A percentile compares a stretch with the other conserved stretches of the same genome.
These are phyloP conservation scores for Pseudocohnilembus persalinus DNA, from an alignment of 169 alveolate species.

Conservation along the genomic window DNA sequence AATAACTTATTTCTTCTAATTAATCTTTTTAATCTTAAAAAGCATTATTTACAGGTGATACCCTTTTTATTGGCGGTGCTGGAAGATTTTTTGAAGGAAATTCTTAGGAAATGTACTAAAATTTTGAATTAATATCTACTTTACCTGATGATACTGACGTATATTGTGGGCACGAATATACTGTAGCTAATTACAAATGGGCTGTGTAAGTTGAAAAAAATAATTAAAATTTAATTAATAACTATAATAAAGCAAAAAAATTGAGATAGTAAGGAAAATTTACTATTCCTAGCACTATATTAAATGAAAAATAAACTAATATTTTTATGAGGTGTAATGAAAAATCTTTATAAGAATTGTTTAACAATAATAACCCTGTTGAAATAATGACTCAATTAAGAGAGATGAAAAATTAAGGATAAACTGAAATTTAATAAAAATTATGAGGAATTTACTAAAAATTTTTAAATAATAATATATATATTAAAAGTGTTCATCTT, in stretches of 20 bases:
- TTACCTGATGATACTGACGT: constrained; percentile 88
- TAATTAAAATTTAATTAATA: constrained; percentile 19
- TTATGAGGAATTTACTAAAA: no score
- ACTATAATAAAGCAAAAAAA: constrained; percentile 34
- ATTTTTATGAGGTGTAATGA: constrained; percentile 51
- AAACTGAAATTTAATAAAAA: not conserved
- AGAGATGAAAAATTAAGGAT: constrained; percentile 40
- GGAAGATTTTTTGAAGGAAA: constrained; percentile 96
- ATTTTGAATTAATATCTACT: constrained; percentile 56
- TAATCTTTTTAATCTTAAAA: constrained; percentile 4
- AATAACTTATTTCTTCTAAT: constrained; percentile 30
- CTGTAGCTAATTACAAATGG: constrained; percentile 81
- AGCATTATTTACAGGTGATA: constrained; percentile 87
- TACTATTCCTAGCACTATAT: constrained; percentile 68
- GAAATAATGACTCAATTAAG: constrained; percentile 48
- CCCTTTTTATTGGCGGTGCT: constrained; percentile 94
- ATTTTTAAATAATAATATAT: no score
- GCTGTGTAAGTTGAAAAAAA: constrained; percentile 31
- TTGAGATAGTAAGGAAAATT: constrained; percentile 30
- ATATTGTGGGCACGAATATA: constrained; percentile 96
- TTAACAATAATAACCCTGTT: constrained; percentile 43
- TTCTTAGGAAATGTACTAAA: constrained; percentile 82
- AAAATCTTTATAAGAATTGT: constrained; percentile 15
- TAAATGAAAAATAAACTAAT: constrained; percentile 51
- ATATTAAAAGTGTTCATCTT: no score